phyloP scores from a whole-genome alignment of 768 basidiomycete genomes.

The Pleurotus sapidus region DNA sequence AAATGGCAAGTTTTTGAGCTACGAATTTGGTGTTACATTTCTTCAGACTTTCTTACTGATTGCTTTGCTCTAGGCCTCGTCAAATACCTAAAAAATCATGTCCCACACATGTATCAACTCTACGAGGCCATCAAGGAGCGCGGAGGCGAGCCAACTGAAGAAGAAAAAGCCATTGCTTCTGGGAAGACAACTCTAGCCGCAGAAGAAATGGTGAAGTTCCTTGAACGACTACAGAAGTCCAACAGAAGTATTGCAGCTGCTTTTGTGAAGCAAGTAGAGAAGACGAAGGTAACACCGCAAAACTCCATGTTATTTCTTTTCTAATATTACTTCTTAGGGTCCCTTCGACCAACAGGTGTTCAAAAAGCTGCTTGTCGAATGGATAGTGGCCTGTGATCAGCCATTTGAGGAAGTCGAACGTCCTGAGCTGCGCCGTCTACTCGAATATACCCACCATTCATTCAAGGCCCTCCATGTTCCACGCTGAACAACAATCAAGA shows the following conservation, averaged over 20 bases:
- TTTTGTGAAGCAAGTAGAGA: background rate
- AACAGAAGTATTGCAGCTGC: background rate
- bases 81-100: background rate
- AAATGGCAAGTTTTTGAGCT: conserved; percentile 15
- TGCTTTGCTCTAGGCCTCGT: too few species aligned
- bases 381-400: conserved; percentile 16
- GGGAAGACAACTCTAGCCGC: background rate
- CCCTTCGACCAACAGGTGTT: conserved; percentile 15
- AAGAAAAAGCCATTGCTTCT: background rate
- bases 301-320: too few species aligned
- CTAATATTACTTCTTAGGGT: too few species aligned
- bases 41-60: too few species aligned
- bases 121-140: background rate
- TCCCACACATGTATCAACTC: background rate
- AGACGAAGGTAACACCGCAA: background rate
- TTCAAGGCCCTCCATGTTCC: conserved; percentile 8
- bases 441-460: conserved; percentile 14
- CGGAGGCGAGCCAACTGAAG: background rate
- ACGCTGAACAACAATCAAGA: conserved; percentile 7
- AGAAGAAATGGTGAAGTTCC: background rate
- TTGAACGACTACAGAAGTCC: background rate
- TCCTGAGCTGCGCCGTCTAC: conserved; percentile 14
- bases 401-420: conserved; percentile 19
- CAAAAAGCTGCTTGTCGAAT: conserved; percentile 13
- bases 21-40: too few species aligned